phyloP scores from a whole-genome alignment of 176 grass and related monocot genomes.

The Zea luxurians region DNA sequence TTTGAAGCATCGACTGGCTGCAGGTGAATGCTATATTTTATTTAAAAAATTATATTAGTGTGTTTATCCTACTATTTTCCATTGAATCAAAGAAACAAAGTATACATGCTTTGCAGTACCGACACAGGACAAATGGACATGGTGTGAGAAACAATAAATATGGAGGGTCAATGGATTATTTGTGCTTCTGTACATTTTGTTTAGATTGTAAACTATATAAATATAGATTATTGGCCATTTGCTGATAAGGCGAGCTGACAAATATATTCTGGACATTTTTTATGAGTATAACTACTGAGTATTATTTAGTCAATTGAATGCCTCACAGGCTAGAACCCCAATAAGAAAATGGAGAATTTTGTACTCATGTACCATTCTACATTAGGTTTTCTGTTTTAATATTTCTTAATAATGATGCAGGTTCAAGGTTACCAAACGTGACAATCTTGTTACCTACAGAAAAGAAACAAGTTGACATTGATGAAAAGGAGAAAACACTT shows the following conservation, averaged over 20 bases:
- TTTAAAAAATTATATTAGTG: constrained; percentile 34
- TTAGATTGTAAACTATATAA: neutral
- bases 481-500: constrained; percentile 64
- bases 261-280: neutral
- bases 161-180: constrained; percentile 5
- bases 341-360: constrained; percentile 21
- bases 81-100: neutral
- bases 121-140: neutral
- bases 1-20: constrained; percentile 91
- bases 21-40: constrained; percentile 53
- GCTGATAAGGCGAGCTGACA: neutral
- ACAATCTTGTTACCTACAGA: constrained; percentile 80
- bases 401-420: constrained; percentile 47
- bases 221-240: neutral
- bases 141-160: neutral
- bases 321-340: neutral
- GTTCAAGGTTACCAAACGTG: constrained; percentile 79
- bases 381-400: constrained; percentile 36
- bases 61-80: neutral
- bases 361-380: neutral
- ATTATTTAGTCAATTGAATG: neutral
- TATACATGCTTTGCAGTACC: neutral
- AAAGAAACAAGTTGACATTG: constrained; percentile 71
- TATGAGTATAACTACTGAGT: neutral
- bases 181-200: neutral